Conservation (phyloP, 129 eudicot genomes). For the Flaveria robusta region DNA sequence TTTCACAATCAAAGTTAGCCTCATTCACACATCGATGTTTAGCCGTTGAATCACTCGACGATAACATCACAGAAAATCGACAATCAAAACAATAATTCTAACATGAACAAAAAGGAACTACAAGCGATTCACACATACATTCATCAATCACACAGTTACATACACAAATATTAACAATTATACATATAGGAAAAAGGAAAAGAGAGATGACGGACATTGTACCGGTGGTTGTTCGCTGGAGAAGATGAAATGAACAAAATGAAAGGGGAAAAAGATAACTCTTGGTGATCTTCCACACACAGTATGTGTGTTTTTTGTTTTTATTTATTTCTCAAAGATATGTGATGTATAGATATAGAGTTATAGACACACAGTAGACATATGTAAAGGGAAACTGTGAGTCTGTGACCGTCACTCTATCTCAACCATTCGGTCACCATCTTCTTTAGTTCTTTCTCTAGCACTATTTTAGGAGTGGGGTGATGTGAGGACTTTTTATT, state of each 20-base stretch:
- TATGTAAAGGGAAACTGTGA: slow-evolving; percentile 22
- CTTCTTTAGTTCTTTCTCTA: slow-evolving; percentile 10
- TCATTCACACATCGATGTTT: not conserved
- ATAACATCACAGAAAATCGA: not conserved
- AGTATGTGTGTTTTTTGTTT: not conserved
- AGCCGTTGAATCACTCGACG: not conserved
- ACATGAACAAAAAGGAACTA: not conserved
- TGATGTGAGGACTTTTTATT: slow-evolving; percentile 11
- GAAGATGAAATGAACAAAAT: slow-evolving; percentile 27
- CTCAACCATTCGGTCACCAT: slow-evolving; percentile 35
- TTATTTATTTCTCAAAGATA: not conserved
- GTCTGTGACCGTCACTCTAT: slow-evolving; percentile 35
- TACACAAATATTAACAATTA: not conserved
- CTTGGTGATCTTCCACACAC: slow-evolving; percentile 35
- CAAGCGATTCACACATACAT: slow-evolving; percentile 10
- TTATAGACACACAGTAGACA: slow-evolving; percentile 16
- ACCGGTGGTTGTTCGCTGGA: slow-evolving; percentile 37
- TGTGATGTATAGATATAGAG: not conserved
- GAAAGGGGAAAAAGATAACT: slow-evolving; percentile 21
- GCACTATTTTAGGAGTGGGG: slow-evolving; percentile 30
- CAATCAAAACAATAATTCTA: not conserved
- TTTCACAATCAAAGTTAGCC: not conserved
- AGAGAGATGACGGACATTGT: slow-evolving; percentile 47
- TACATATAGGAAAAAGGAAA: not conserved
- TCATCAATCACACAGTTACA: slow-evolving; percentile 22